These are phyloP conservation scores for Hura crepitans DNA, from an alignment of 441 rosid species.

Conservation along the genomic window DNA sequence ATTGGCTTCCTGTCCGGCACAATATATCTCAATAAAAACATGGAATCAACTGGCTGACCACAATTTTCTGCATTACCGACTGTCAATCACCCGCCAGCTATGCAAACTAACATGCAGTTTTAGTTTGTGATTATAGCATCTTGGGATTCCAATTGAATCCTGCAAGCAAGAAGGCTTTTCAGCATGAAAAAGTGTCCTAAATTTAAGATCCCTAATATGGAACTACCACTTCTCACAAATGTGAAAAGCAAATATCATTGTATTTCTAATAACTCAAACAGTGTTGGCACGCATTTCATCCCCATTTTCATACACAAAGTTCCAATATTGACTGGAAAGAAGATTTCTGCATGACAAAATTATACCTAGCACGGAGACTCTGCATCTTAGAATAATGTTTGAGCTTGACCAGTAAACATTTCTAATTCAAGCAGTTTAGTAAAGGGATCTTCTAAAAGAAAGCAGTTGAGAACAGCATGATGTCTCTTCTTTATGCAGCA, in stretches of 20 bases:
- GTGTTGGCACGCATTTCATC: not conserved
- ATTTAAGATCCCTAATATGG: not conserved
- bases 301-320: not conserved
- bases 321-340: not conserved
- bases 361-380: not conserved
- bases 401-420: not conserved
- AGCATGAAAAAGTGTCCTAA: not conserved
- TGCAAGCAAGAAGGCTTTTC: not conserved
- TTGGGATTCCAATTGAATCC: not conserved
- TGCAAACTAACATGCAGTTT: not conserved
- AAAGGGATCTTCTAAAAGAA: not conserved
- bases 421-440: conserved; percentile 1
- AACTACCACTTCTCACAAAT: not conserved
- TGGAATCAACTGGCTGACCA: not conserved
- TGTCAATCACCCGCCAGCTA: not conserved
- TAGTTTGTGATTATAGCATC: not conserved
- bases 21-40: not conserved
- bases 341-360: not conserved
- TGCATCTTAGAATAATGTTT: not conserved
- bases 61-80: not conserved
- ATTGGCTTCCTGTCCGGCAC: not conserved
- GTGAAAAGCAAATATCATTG: too few relatives aligned
- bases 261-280: not conserved
- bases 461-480: not conserved
- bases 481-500: not conserved